Percentiles rank a stretch among this genome's conserved stretches.
Conservation (phyloP, 2,329 filamentous ascomycete species). For the Xylaria sp. region DNA sequence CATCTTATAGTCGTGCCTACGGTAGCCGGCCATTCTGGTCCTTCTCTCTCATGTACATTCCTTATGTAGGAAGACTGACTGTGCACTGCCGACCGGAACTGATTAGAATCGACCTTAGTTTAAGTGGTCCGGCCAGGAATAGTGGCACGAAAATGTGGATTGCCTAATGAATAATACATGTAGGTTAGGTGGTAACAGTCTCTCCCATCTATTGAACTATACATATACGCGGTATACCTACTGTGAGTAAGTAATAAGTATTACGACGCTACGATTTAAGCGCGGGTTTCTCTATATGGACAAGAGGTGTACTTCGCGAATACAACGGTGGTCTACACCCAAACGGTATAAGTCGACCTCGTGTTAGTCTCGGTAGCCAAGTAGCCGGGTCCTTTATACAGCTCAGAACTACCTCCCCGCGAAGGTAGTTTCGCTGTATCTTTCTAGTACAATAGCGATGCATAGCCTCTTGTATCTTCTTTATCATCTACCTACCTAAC, state of each 20-base stretch:
- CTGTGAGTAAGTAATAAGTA: not conserved
- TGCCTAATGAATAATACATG: not conserved
- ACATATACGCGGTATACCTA: not conserved
- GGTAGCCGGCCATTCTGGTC: not conserved
- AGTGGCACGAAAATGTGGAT: constrained; percentile 1
- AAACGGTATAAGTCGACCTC: constrained; percentile 6
- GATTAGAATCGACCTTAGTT: not conserved
- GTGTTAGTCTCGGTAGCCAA: constrained; percentile 1
- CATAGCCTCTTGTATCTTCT: not conserved
- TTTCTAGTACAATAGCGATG: not conserved
- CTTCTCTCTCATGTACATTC: not conserved
- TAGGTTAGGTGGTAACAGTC: not conserved
- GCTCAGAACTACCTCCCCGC: not conserved
- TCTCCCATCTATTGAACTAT: not conserved
- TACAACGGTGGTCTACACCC: constrained; percentile 4
- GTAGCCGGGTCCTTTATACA: not conserved
- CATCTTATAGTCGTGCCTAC: constrained; percentile 5
- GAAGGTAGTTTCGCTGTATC: constrained; percentile 2
- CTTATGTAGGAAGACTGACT: not conserved
- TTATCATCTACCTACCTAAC: not conserved
- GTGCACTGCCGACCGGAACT: not conserved
- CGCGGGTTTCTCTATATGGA: constrained; percentile 6
- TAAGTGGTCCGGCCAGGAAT: constrained; percentile 15
- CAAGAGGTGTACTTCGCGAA: not conserved
- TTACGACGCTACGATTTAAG: not conserved